A percentile compares a stretch with the other conserved stretches of the same genome.
These are phyloP conservation scores for Skeletonema costatum DNA, from an alignment of 108 stramenopile genomes.

Conservation along the genomic window DNA sequence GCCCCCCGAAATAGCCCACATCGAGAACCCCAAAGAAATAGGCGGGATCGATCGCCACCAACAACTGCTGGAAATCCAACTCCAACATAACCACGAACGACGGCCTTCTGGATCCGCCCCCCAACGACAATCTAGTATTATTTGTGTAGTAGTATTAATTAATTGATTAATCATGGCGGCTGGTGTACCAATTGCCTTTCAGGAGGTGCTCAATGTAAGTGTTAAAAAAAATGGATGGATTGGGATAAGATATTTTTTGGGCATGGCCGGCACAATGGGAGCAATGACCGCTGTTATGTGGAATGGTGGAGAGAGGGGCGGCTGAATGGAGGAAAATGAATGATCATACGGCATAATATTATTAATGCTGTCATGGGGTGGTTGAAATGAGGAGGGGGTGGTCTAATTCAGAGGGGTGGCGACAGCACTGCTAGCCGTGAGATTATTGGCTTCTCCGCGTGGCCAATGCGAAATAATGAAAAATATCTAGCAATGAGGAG, in stretches of 20 bases:
- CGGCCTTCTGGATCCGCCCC: background rate
- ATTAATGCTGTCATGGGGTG: slow-evolving; percentile 3
- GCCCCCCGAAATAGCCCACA: too few species aligned
- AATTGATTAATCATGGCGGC: slow-evolving; percentile 21
- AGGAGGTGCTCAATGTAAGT: slow-evolving; percentile 90
- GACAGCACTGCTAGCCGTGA: background rate
- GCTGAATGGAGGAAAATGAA: background rate
- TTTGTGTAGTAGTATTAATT: background rate
- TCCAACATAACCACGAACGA: too few species aligned
- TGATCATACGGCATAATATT: background rate
- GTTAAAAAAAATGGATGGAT: background rate
- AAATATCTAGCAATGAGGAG: background rate
- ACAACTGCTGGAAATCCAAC: too few species aligned
- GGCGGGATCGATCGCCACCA: too few species aligned
- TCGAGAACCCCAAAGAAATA: too few species aligned
- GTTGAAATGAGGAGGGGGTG: background rate
- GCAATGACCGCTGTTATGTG: slow-evolving; percentile 20
- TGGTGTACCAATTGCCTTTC: slow-evolving; percentile 75
- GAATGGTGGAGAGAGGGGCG: background rate
- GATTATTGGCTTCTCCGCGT: background rate
- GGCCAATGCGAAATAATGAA: background rate
- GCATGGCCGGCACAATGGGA: background rate
- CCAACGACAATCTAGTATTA: background rate
- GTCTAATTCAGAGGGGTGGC: background rate
- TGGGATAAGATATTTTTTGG: background rate